phyloP scores from a whole-genome alignment of 1,284 basidiomycete species.

The Rhodotorula sp. region DNA sequence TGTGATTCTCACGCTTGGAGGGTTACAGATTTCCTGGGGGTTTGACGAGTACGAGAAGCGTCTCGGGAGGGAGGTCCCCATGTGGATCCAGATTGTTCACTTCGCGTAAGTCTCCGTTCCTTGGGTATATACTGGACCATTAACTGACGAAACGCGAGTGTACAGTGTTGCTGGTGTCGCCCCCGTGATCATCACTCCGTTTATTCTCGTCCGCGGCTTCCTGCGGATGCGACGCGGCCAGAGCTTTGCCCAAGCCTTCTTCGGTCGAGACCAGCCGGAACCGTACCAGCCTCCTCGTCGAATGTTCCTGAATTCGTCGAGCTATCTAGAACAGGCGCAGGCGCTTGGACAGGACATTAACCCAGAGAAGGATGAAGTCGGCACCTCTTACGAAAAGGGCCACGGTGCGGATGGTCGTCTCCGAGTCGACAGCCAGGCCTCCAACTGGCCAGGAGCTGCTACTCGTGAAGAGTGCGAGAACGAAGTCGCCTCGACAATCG shows the following conservation, averaged over 20 bases:
- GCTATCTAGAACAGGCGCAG: slow-evolving; percentile 4
- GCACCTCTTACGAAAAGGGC: slow-evolving; percentile 6
- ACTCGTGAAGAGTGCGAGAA: slow-evolving; percentile 31
- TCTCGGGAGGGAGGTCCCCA: neutral
- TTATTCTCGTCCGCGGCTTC: slow-evolving; percentile 18
- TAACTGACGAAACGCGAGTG: too few species aligned
- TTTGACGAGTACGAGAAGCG: slow-evolving; percentile 9
- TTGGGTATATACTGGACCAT: too few species aligned
- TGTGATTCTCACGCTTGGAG: slow-evolving; percentile 4
- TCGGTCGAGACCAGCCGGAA: neutral
- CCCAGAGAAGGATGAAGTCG: slow-evolving; percentile 10
- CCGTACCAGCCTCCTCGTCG: slow-evolving; percentile 6
- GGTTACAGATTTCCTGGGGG: slow-evolving; percentile 22
- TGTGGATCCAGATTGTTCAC: slow-evolving; percentile 18
- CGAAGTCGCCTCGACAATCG: slow-evolving; percentile 1
- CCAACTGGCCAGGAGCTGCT: slow-evolving; percentile 13
- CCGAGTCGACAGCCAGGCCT: neutral
- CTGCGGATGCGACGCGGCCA: slow-evolving; percentile 12
- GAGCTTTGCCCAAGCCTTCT: slow-evolving; percentile 22
- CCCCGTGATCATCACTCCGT: slow-evolving; percentile 10
- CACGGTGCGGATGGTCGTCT: neutral
- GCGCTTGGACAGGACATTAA: neutral
- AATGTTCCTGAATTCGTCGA: slow-evolving; percentile 17
- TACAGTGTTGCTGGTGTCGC: slow-evolving; percentile 20
- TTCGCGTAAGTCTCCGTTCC: slow-evolving; percentile 6